A percentile compares a stretch with the other conserved stretches of the same genome.
Conservation (phyloP, 305 asterid genomes). For the Plantago rigida region DNA sequence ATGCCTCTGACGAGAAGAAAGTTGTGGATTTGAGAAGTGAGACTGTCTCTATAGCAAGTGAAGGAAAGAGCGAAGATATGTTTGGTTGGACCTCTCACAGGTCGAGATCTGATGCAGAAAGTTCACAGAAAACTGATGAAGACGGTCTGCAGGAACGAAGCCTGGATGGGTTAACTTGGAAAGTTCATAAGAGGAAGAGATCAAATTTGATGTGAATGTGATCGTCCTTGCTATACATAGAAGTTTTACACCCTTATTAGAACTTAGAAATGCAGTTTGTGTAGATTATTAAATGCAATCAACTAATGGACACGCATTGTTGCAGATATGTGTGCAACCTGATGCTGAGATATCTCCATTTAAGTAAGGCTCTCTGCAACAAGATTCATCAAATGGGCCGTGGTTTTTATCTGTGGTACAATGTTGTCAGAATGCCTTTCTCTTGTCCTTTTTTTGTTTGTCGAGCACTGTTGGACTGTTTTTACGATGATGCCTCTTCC, state of each 20-base stretch:
- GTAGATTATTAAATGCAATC: slow-evolving; percentile 15
- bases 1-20: slow-evolving; percentile 32
- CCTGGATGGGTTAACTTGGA: slow-evolving; percentile 64
- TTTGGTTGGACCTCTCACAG: slow-evolving; percentile 37
- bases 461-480: no score
- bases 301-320: slow-evolving; percentile 10
- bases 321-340: slow-evolving; percentile 18
- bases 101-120: slow-evolving; percentile 44
- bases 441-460: no score
- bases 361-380: slow-evolving; percentile 15
- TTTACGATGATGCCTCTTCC: no score
- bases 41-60: slow-evolving; percentile 37
- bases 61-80: slow-evolving; percentile 45
- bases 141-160: slow-evolving; percentile 31
- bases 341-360: slow-evolving; percentile 15
- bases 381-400: slow-evolving; percentile 15
- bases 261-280: slow-evolving; percentile 25
- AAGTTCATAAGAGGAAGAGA: slow-evolving; percentile 61
- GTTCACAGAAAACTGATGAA: slow-evolving; percentile 35
- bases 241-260: slow-evolving; percentile 3
- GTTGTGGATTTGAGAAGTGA: slow-evolving; percentile 37
- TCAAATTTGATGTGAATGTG: slow-evolving; percentile 53
- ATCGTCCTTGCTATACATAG: background rate
- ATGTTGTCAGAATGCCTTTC: no score
- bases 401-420: background rate